phyloP scores from a whole-genome alignment of 164 flowering plant genomes.

The Chimonanthus praecox region DNA sequence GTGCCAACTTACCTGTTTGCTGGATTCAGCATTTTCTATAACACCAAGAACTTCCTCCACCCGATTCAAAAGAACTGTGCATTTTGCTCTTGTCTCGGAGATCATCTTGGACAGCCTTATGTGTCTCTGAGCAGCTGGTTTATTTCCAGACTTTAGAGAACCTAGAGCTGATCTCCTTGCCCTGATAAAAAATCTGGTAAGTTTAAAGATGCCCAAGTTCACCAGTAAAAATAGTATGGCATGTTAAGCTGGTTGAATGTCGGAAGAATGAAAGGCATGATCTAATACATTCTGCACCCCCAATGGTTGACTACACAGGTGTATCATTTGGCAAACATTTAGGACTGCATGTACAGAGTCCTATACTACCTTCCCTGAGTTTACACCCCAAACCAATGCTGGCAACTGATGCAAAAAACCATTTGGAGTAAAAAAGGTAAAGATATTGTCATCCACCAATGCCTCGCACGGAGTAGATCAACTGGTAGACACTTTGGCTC shows the following conservation, averaged over 20 bases:
- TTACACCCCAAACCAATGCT: background rate
- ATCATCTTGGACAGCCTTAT: slow-evolving; percentile 54
- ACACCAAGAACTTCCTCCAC: slow-evolving; percentile 73
- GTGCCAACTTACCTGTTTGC: slow-evolving; percentile 51
- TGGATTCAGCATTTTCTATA: slow-evolving; percentile 73
- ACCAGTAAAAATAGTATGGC: background rate
- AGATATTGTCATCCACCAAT: too few species aligned
- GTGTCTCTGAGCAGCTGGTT: slow-evolving; percentile 52
- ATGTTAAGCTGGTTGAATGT: too few species aligned
- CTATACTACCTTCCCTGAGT: background rate
- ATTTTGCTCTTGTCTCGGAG: slow-evolving; percentile 63
- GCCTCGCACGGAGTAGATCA: too few species aligned
- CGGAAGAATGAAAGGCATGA: background rate
- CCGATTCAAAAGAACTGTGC: slow-evolving; percentile 46
- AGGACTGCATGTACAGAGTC: background rate
- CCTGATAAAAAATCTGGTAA: slow-evolving; percentile 32
- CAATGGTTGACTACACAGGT: too few species aligned
- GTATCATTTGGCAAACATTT: background rate
- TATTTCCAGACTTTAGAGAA: slow-evolving; percentile 57
- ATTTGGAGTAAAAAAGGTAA: background rate
- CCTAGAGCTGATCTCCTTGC: slow-evolving; percentile 56
- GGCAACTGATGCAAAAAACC: background rate
- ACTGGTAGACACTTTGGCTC: too few species aligned
- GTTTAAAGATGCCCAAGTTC: background rate
- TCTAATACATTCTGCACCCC: background rate